phyloP scores from a whole-genome alignment of 1,284 basidiomycete species.

The Ceratobasidium sp. region DNA sequence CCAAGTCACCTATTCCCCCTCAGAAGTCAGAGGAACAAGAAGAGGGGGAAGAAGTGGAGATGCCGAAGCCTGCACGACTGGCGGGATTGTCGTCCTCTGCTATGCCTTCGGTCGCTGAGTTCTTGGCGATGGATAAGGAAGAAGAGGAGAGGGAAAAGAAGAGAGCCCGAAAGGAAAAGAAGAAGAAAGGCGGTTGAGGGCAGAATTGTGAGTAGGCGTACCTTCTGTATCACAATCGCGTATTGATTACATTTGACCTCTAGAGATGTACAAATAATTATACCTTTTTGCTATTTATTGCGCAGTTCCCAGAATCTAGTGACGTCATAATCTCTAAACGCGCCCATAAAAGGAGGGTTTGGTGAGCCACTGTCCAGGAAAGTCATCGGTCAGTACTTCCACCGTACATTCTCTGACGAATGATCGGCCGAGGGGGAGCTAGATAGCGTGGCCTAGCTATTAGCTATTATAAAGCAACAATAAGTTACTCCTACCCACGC shows the following conservation, averaged over 20 bases:
- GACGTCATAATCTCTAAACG: no score
- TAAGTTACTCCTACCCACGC: no score
- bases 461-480: no score
- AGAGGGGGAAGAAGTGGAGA: conserved; percentile 59
- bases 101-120: conserved; percentile 82
- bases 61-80: conserved; percentile 66
- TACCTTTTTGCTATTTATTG: conserved; percentile 9
- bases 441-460: no score
- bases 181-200: conserved; percentile 61
- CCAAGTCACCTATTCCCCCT: conserved; percentile 53
- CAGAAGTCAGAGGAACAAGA: conserved; percentile 49
- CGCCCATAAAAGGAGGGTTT: no score
- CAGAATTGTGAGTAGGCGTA: neutral
- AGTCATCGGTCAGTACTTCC: neutral
- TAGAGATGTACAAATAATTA: neutral
- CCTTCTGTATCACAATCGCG: neutral
- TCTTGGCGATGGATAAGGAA: conserved; percentile 80
- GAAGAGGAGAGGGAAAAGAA: conserved; percentile 73
- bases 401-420: neutral
- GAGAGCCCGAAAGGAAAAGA: conserved; percentile 79
- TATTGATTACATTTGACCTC: neutral
- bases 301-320: neutral
- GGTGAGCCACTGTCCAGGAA: no score
- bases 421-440: conserved; percentile 9
- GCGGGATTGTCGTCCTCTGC: conserved; percentile 79